These are phyloP conservation scores for Codiaeum variegatum DNA, from an alignment of 441 rosid genomes.

Conservation along the genomic window DNA sequence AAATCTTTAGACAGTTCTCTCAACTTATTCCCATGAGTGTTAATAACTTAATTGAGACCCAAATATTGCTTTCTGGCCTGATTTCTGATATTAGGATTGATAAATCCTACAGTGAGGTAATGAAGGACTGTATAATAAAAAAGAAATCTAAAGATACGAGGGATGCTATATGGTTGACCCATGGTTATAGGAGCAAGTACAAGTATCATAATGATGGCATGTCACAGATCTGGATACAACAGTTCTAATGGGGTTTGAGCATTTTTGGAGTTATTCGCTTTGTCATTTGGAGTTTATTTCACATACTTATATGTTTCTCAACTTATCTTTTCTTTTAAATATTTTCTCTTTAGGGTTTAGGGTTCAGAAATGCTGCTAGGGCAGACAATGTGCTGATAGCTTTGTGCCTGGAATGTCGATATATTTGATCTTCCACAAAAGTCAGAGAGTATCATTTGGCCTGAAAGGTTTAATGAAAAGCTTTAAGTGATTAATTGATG, in stretches of 20 bases:
- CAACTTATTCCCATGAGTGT: too few species aligned
- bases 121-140: too few species aligned
- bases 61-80: too few species aligned
- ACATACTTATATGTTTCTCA: not conserved
- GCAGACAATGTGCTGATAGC: not conserved
- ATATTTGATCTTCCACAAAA: not conserved
- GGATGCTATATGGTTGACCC: not conserved
- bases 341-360: not conserved
- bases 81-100: too few species aligned
- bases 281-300: not conserved
- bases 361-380: not conserved
- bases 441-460: not conserved
- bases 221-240: not conserved
- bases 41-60: too few species aligned
- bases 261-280: not conserved
- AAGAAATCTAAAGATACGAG: not conserved
- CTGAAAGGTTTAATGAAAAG: not conserved
- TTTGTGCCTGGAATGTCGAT: not conserved
- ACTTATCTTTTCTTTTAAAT: not conserved
- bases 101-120: too few species aligned
- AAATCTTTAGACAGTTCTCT: too few species aligned
- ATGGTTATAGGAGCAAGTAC: not conserved
- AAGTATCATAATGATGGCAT: not conserved
- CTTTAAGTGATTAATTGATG: not conserved
- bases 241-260: too few species aligned